Evolutionary conservation across 306 rosid genomes (phyloP), one percentile per base, ranked within the genome.

Genomic region (Argentina anserina): DNA sequence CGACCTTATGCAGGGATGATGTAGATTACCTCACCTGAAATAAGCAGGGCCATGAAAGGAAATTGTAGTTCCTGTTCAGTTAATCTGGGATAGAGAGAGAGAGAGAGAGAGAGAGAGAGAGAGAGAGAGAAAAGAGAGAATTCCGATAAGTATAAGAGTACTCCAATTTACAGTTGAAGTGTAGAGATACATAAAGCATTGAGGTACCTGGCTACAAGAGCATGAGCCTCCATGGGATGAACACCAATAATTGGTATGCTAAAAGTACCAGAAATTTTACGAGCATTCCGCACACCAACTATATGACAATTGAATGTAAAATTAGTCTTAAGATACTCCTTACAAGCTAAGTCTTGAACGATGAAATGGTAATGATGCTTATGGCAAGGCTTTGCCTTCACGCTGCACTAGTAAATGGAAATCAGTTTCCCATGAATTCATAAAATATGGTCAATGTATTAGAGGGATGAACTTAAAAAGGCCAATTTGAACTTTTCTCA

Each of bases 141-240:
- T 79, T 23, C 40, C 74, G 67, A 78, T 36, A 73, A 23, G 58
- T 31, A 70, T 70, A 75, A 74, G 75, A 75, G 56, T 61, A 9
- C 53, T 64, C 64, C n/a, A 64, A n/a, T 56, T 77, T 53, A 41
- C 49, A 11, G 59, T 46, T 39, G 67, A 14, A 47, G 13, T 50
- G 63, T 43, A 47, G 7, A 31, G 9, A 64, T 18, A 33, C 20
- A 23, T 36, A 70, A 34, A 71, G 15, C 68, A 56, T 20, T 50
- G 76, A 12, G 65, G 41, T 85, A 91, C 97, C 98, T 94, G 75
- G 97, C 96, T 43, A 94, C 96, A n/a, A 94, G 84, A 81, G 97
- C 96, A 89, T 91, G 96, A 78, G 97, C 98, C 74, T 94, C 98
- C 97, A 91, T 94, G 82, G 91, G 98, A 91, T 94, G 97, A 61